phyloP scores from a whole-genome alignment of 768 basidiomycete genomes.

The Lactifluus hygrophoroides region DNA sequence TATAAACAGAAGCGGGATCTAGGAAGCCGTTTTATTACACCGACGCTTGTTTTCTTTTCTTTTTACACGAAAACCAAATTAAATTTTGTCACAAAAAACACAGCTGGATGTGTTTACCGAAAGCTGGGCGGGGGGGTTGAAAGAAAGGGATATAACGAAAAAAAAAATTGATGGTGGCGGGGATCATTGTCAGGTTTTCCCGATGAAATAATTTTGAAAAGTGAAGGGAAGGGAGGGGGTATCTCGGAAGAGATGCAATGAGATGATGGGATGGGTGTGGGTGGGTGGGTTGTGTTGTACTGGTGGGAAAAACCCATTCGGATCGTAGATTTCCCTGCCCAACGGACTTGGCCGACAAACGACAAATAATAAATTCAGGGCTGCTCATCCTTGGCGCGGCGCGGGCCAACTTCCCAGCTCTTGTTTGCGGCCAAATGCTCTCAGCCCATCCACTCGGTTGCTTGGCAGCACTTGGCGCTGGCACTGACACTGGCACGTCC shows the following conservation, averaged over 20 bases:
- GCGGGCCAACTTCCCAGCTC: not conserved
- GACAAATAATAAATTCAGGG: conserved; percentile 16
- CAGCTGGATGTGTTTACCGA: not conserved
- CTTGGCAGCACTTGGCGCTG: too few species aligned
- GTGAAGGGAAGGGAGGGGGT: not conserved
- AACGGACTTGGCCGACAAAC: conserved; percentile 12
- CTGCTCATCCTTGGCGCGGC: not conserved
- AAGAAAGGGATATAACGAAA: too few species aligned
- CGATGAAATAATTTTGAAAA: not conserved
- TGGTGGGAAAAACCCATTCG: not conserved
- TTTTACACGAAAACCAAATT: too few species aligned
- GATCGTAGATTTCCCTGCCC: not conserved
- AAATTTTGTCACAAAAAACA: too few species aligned
- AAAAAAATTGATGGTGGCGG: not conserved
- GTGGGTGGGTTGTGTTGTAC: too few species aligned
- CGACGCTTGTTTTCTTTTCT: not conserved
- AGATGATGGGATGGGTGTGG: not conserved
- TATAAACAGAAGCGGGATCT: conserved; percentile 3
- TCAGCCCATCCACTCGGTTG: too few species aligned
- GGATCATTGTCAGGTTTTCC: not conserved
- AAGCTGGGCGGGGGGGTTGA: not conserved
- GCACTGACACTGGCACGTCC: not conserved
- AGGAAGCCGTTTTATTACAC: not conserved
- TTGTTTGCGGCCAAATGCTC: not conserved
- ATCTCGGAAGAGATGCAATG: not conserved